Evolutionary conservation across 352 stramenopile species (phyloP), one percentile per base, ranked within the genome.

Genomic region (Pseudoperonospora humuli): DNA sequence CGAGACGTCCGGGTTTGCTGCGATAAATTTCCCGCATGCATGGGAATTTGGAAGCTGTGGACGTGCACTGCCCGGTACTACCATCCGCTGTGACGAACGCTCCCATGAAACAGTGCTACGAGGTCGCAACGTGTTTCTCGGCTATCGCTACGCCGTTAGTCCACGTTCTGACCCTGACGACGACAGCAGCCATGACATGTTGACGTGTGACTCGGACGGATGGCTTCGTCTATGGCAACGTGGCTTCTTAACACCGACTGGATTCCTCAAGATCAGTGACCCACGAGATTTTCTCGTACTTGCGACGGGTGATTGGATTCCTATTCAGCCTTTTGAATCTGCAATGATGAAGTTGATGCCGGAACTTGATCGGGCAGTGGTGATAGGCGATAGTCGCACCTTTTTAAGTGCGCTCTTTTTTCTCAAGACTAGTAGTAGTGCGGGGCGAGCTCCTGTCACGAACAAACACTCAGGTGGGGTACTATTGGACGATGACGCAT

Each of bases 371-470:
- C 75, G 74, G 6, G 77, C 67, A 2, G 71, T 89, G 46, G 48
- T 92, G 7, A 51, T 92, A 2, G 80, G 80, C 5, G 73, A 88
- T 41, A 75, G 67, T 13, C 73, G 75, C 0, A 61, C 69, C 11
- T 92, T 86, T 50, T 40, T 89, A 10, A 87, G 72, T 37, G 77
- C 79, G 5, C 43, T 92, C 40, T 68, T 92, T 6, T 89, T 92
- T 32, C 64, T 92, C 21, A 88, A 88, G 49, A 86, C 74, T 1
- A 55, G 41, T 21, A 26, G 11, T 0, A 36, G 38, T 20, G 32
- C 43, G 4, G 56, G 46, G 15, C 56, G 64, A 10, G 20, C 23
- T 3, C 28, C 27, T 20, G 32, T 13, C 1, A 49, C 31, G 8
- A 61, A 57, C 41, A 64, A 54, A 36, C 66, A 57, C 7, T 33